Evolutionary conservation across 1,139 yeast species (phyloP).

Genomic region (Debaryomyces nepalensis): DNA sequence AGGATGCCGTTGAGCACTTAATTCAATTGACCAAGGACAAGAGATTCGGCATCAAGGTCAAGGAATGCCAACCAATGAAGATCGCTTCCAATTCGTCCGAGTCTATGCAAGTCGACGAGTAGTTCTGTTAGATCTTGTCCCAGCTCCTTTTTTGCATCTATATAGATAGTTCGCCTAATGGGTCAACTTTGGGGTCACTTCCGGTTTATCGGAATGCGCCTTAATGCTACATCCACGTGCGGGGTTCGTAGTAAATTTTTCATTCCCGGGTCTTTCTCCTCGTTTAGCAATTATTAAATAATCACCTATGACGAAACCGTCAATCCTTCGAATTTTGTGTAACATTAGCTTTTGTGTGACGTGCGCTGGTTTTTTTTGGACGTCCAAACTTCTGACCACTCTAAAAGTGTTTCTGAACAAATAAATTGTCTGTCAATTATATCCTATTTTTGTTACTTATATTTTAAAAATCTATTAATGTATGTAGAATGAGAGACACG

Average conservation of each 20-base stretch:
- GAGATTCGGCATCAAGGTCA: constrained; percentile 67
- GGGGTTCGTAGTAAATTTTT: not conserved
- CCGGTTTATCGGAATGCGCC: constrained; percentile 3
- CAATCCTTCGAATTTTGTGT: not conserved
- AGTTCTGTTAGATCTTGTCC: not conserved
- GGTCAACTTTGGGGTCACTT: not conserved
- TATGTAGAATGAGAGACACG: not conserved
- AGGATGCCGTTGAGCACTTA: constrained; percentile 57
- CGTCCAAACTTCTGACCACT: constrained; percentile 10
- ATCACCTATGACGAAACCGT: constrained; percentile 6
- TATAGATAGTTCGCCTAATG: constrained; percentile 13
- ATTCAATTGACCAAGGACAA: constrained; percentile 63
- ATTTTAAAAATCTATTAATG: constrained; percentile 9
- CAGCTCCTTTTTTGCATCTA: constrained; percentile 8
- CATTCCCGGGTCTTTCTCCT: not conserved
- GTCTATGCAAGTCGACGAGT: constrained; percentile 44
- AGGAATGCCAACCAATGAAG: constrained; percentile 63
- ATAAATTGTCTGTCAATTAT: constrained; percentile 7
- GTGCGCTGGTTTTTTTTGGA: constrained; percentile 10
- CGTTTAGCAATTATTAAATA: constrained; percentile 5
- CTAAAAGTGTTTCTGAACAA: constrained; percentile 9
- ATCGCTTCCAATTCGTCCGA: constrained; percentile 24
- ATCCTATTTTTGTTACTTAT: constrained; percentile 11
- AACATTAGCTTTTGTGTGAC: constrained; percentile 5
- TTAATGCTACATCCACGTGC: constrained; percentile 2